Base-by-base conservation (phyloP, 2,329 filamentous ascomycete genomes). In the Ascocoryne sarcoides region DNA sequence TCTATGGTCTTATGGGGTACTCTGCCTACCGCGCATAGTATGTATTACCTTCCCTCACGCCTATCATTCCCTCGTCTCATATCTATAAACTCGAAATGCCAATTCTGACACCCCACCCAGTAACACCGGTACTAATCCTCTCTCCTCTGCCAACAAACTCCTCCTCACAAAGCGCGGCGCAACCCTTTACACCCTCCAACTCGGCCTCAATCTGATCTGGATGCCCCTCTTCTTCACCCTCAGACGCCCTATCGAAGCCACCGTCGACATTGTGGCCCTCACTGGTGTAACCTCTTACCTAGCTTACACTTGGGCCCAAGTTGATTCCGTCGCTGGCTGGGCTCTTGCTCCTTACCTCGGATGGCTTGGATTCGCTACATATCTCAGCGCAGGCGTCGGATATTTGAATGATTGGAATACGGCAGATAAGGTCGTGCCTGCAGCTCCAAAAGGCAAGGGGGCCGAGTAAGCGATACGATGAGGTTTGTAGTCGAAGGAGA, bases 201-300 rank as follows among this genome's bases (percentile, higher is more conserved):
- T 95, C 5, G 84, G 73, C 9, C 70, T 95, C 37, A 95, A 95
- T 61, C 68, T 94, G 20, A 62, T 82, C 39, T 96, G 86, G 86
- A 95, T 88, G 75, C 90, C 90, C 10, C 73, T 95, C 9, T 95
- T 95, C 73, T 95, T 95, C 59, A 73, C 75, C n/a, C 58, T 82
- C 37, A 79, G 81, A 49, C 75, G 76, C 12, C 87, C 88, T 1
- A 70, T 82, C 38, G 75, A 78, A 56, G 88, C 89, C 3, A 77
- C 85, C 5, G 71, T 73, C 19, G 85, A 95, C 59, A 81, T 94
- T 37, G 64, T 84, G 19, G 71, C 79, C 0, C 69, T 95, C 7
- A 68, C 82, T 1, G 86, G 82, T 7, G 67, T 82, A 20, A 84
- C 85, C 35, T 75, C 71, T 5, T 89, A 87, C 53, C 64, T 95